phyloP scores from a whole-genome alignment of 805 yeast genomes.

The Barnettozyma populi region DNA sequence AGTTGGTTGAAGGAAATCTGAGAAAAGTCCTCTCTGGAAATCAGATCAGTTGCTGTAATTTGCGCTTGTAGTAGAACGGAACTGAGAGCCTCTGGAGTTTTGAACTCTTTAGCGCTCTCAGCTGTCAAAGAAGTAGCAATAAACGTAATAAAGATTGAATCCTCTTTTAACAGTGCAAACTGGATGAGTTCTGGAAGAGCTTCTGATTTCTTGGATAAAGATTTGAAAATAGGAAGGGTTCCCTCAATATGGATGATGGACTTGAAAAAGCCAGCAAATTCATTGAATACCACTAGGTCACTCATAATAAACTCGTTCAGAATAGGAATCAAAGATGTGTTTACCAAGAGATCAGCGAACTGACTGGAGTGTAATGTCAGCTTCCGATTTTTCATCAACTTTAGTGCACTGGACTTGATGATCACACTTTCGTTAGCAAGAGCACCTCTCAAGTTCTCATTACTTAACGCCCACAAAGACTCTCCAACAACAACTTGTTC shows the following conservation, averaged over 20 bases:
- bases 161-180: conserved; percentile 5
- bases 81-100: neutral
- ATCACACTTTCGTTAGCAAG: conserved; percentile 2
- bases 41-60: conserved; percentile 14
- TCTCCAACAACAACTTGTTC: conserved; percentile 25
- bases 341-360: neutral
- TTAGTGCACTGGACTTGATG: conserved; percentile 12
- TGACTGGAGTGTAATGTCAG: conserved; percentile 10
- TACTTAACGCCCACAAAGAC: conserved; percentile 21
- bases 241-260: conserved; percentile 8
- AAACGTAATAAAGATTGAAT: conserved; percentile 9
- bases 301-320: conserved; percentile 10
- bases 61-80: conserved; percentile 8
- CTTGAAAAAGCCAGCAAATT: conserved; percentile 8
- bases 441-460: conserved; percentile 12
- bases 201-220: conserved; percentile 8
- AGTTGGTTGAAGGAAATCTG: conserved; percentile 28
- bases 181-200: conserved; percentile 8
- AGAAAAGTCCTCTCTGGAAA: conserved; percentile 26
- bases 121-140: conserved; percentile 12
- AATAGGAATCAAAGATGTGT: neutral
- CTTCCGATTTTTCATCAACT: conserved; percentile 14
- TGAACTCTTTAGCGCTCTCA: neutral
- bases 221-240: conserved; percentile 13
- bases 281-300: conserved; percentile 16